Conservation (phyloP, 257 asterid species). For the Solanum ossicruentum region DNA sequence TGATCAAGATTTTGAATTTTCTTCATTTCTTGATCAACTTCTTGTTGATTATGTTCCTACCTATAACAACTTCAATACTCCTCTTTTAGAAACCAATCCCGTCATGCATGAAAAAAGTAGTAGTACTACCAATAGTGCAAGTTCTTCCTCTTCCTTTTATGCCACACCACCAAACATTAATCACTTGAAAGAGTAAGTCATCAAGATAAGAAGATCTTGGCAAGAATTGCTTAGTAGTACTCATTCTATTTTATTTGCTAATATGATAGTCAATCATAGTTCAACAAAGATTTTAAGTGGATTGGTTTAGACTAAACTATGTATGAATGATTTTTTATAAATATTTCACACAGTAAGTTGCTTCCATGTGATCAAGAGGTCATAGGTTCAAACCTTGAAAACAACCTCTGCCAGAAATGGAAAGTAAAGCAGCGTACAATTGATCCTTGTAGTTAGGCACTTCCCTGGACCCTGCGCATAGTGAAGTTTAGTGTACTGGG, state of each 20-base stretch:
- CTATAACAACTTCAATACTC: not conserved
- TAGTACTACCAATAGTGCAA: slow-evolving; percentile 2
- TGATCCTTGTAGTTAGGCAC: no score
- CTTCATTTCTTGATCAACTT: not conserved
- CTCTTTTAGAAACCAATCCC: not conserved
- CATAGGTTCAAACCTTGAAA: no score
- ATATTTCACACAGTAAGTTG: not conserved
- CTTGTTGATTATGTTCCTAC: not conserved
- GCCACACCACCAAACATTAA: not conserved
- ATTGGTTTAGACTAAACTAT: not conserved
- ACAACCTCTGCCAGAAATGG: no score
- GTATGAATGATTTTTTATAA: not conserved
- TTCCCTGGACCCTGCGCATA: no score
- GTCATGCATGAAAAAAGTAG: not conserved
- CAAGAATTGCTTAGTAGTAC: not conserved
- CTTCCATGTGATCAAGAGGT: no score
- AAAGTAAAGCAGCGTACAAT: no score
- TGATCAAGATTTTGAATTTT: slow-evolving; percentile 2
- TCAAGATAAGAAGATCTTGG: not conserved
- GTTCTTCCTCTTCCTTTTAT: not conserved
- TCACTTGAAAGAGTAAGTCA: slow-evolving; percentile 3
- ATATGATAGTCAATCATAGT: not conserved
- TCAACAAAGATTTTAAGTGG: not conserved
- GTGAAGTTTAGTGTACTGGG: no score
- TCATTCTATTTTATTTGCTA: not conserved